Evolutionary conservation across 306 rosid genomes (phyloP).

Genomic region (Prunus salicina): DNA sequence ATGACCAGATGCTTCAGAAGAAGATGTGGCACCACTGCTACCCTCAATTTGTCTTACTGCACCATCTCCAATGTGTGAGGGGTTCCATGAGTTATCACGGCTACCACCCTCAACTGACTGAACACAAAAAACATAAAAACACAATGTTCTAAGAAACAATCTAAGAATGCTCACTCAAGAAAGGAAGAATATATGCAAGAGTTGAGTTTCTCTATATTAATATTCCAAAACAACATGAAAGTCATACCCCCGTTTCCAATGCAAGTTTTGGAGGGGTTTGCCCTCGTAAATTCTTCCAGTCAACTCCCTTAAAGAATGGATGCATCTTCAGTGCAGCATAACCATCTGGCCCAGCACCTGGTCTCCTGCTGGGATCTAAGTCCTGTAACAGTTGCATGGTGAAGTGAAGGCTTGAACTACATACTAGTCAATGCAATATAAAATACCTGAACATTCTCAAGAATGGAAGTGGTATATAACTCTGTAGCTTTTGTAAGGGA

Average conservation of each 20-base stretch:
- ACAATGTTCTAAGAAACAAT: not conserved
- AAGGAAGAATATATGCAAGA: not conserved
- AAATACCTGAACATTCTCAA: not conserved
- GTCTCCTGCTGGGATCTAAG: conserved; percentile 82
- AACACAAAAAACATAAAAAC: conserved; percentile 29
- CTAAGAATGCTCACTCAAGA: not conserved
- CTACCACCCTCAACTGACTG: conserved; percentile 48
- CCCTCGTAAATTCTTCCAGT: conserved; percentile 66
- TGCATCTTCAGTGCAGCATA: conserved; percentile 70
- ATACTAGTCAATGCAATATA: conserved; percentile 14
- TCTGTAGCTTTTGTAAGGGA: not conserved
- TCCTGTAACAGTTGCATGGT: conserved; percentile 51
- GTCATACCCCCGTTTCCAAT: conserved; percentile 57
- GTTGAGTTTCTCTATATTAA: conserved; percentile 6
- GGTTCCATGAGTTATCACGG: conserved; percentile 74
- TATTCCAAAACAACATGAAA: conserved; percentile 23
- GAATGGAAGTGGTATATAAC: not conserved
- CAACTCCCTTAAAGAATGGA: conserved; percentile 80
- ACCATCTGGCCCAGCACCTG: conserved; percentile 89
- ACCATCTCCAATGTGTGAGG: conserved; percentile 75
- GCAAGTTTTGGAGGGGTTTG: conserved; percentile 82
- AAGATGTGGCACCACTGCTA: conserved; percentile 47
- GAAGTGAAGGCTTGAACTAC: conserved; percentile 6
- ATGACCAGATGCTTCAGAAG: conserved; percentile 58
- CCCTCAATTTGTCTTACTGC: conserved; percentile 52